phyloP scores from a whole-genome alignment of 768 basidiomycete genomes.

The Tulasnella sp. region DNA sequence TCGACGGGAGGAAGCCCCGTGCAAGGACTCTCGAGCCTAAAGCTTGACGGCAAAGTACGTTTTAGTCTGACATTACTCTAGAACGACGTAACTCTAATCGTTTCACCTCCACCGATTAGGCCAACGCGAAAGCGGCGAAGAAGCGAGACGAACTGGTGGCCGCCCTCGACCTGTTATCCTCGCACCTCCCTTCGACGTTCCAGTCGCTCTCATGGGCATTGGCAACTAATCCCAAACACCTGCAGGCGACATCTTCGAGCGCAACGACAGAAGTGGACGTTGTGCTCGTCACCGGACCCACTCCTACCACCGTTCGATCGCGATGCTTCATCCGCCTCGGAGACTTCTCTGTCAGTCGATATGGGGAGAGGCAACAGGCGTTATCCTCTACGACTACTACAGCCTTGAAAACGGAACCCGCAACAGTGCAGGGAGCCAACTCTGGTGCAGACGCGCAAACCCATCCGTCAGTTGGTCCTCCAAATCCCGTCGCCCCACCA shows the following conservation, averaged over 20 bases:
- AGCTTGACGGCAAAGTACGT: constrained; percentile 31
- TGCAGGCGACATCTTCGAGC: background rate
- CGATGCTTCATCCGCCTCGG: constrained; percentile 20
- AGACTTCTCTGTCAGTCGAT: constrained; percentile 5
- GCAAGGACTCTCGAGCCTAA: constrained; percentile 18
- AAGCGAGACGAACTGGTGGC: constrained; percentile 26
- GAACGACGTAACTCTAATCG: background rate
- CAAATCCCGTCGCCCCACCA: background rate
- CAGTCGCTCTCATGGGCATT: constrained; percentile 32
- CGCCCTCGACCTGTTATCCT: constrained; percentile 27
- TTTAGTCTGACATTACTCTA: background rate
- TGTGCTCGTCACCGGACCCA: constrained; percentile 28
- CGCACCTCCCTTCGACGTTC: constrained; percentile 29
- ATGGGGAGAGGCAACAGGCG: constrained; percentile 5
- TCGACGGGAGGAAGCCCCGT: constrained; percentile 32
- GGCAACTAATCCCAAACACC: background rate
- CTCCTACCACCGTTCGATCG: constrained; percentile 23
- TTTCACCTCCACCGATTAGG: background rate
- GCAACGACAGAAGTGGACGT: constrained; percentile 1
- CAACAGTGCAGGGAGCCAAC: no score
- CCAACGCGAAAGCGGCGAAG: constrained; percentile 30
- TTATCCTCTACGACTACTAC: background rate
- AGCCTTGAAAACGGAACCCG: background rate
- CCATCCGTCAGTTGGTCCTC: no score
- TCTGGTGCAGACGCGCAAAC: no score